These are phyloP conservation scores for Colletotrichum simmondsii DNA, from an alignment of 2,329 filamentous ascomycete species.

Conservation along the genomic window DNA sequence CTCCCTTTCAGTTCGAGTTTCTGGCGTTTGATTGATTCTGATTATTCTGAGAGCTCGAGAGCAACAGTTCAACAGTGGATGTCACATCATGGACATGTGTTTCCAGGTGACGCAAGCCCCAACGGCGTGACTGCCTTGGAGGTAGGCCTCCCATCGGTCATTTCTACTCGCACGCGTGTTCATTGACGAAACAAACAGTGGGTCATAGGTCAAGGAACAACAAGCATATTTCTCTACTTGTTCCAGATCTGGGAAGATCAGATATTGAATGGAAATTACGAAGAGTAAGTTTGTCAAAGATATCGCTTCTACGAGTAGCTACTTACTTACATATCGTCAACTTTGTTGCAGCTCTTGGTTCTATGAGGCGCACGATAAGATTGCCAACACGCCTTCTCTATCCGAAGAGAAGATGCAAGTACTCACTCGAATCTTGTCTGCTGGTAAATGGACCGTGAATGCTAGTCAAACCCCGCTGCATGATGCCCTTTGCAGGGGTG, in stretches of 20 bases:
- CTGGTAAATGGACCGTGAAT: neutral
- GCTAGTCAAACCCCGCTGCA: neutral
- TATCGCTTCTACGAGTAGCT: neutral
- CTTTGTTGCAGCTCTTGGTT: neutral
- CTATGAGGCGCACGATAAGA: neutral
- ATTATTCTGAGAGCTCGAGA: rapidly evolving
- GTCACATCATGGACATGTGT: rapidly evolving
- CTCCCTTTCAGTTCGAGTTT: rapidly evolving
- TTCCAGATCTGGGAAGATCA: neutral
- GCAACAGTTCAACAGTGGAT: neutral
- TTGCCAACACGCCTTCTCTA: rapidly evolving
- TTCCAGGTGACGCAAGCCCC: rapidly evolving
- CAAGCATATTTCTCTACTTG: rapidly evolving
- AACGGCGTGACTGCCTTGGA: neutral
- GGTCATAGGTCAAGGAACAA: neutral
- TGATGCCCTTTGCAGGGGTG: neutral
- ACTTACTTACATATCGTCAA: too few relatives aligned
- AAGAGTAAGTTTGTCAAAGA: neutral
- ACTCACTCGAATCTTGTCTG: neutral
- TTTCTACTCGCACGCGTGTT: neutral
- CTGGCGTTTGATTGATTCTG: too few relatives aligned
- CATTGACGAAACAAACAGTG: neutral
- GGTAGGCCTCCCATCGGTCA: neutral
- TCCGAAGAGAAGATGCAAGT: neutral
- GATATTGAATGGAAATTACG: neutral